These are phyloP conservation scores for Mycena polygramma DNA, from an alignment of 768 basidiomycete species.

Conservation along the genomic window DNA sequence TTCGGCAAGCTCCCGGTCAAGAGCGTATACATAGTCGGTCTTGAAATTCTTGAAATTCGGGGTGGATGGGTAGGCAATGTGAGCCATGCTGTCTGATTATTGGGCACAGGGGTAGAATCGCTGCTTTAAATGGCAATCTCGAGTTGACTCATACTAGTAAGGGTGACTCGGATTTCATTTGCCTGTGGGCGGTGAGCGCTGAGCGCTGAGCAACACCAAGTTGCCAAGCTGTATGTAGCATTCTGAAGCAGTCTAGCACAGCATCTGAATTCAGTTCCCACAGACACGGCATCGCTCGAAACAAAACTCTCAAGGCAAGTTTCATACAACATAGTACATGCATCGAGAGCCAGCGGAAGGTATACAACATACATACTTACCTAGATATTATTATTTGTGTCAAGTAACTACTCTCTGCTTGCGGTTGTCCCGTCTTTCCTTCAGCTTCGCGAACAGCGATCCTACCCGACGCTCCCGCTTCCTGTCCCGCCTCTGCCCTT, in stretches of 20 bases:
- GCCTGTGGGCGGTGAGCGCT: background rate
- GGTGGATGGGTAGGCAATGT: slow-evolving; percentile 38
- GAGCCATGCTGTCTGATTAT: slow-evolving; percentile 20
- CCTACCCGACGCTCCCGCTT: slow-evolving; percentile 26
- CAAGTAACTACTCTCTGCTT: slow-evolving; percentile 29
- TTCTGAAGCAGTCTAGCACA: too few relatives aligned
- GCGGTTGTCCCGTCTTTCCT: slow-evolving; percentile 32
- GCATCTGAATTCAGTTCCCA: too few relatives aligned
- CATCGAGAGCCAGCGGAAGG: slow-evolving; percentile 6
- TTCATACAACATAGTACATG: slow-evolving; percentile 20
- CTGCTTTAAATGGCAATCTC: too few relatives aligned
- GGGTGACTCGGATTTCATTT: background rate
- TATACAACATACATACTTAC: slow-evolving; percentile 29
- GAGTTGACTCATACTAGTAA: too few relatives aligned
- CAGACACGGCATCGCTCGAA: too few relatives aligned
- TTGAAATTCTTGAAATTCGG: slow-evolving; percentile 38
- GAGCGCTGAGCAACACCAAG: background rate
- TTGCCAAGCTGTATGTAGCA: too few relatives aligned
- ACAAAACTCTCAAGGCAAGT: too few relatives aligned
- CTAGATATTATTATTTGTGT: slow-evolving; percentile 25
- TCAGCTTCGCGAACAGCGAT: slow-evolving; percentile 35
- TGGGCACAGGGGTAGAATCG: too few relatives aligned
- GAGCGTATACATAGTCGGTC: slow-evolving; percentile 23
- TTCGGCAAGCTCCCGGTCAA: background rate
- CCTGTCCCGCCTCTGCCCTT: slow-evolving; percentile 18